phyloP scores from a whole-genome alignment of 2,329 filamentous ascomycete genomes.

The Exophiala mesophila region DNA sequence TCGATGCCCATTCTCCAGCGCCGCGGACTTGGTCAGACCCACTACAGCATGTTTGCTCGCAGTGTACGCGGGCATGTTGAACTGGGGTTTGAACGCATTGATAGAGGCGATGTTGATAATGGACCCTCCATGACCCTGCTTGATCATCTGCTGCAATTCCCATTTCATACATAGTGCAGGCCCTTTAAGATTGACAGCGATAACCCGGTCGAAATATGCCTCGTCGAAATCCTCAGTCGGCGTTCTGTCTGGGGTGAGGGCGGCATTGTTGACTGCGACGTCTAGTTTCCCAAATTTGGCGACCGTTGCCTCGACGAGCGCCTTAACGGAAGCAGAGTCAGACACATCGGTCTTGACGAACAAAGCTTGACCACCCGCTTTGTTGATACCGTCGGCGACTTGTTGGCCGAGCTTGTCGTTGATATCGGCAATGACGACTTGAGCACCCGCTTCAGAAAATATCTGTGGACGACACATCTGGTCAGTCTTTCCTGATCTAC shows the following conservation, averaged over 20 bases:
- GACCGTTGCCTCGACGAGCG: conserved; percentile 4
- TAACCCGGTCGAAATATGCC: conserved; percentile 36
- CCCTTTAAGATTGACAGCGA: conserved; percentile 37
- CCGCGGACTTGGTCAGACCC: conserved; percentile 39
- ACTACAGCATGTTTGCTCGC: conserved; percentile 40
- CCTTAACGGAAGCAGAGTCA: conserved; percentile 5
- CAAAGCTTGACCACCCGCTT: not conserved
- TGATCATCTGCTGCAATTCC: conserved; percentile 39
- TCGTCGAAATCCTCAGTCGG: conserved; percentile 35
- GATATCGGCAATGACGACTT: conserved; percentile 30
- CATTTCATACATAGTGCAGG: conserved; percentile 37
- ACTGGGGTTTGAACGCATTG: conserved; percentile 28
- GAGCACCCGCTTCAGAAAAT: conserved; percentile 37
- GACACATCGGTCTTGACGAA: conserved; percentile 5
- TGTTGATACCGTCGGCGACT: conserved; percentile 9
- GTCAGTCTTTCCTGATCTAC: conserved; percentile 69
- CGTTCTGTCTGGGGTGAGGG: conserved; percentile 22
- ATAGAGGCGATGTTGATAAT: conserved; percentile 43
- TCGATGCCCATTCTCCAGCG: conserved; percentile 29
- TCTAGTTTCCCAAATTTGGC: conserved; percentile 9
- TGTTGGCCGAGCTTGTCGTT: conserved; percentile 7
- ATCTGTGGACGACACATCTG: no score
- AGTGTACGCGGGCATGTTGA: conserved; percentile 39
- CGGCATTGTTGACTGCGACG: conserved; percentile 21
- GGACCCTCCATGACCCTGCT: conserved; percentile 34